A percentile compares a stretch with the other conserved stretches of the same genome.
These are phyloP conservation scores for Cairneyella variabilis DNA, from an alignment of 495 filamentous ascomycete genomes.

Conservation along the genomic window DNA sequence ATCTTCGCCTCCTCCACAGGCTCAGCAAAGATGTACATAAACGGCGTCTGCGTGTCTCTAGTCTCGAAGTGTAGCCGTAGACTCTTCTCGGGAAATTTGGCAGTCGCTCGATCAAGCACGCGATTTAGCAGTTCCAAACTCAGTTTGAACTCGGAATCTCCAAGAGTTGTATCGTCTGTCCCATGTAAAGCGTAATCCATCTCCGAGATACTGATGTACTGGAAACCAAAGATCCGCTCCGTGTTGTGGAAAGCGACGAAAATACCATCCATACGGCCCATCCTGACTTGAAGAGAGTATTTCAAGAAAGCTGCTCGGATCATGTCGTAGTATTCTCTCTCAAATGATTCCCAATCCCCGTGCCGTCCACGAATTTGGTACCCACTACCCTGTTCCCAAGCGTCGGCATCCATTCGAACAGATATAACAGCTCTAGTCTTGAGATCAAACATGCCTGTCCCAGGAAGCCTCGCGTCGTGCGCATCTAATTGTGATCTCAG, in stretches of 20 bases:
- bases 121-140: conserved; percentile 77
- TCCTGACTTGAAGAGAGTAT: conserved; percentile 91
- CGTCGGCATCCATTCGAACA: conserved; percentile 76
- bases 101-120: conserved; percentile 66
- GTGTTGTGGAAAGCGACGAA: conserved; percentile 98
- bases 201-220: conserved; percentile 81
- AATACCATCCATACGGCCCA: conserved; percentile 98
- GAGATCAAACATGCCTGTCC: conserved; percentile 93
- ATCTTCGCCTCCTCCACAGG: conserved; percentile 73
- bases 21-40: conserved; percentile 88
- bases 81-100: conserved; percentile 68
- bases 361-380: conserved; percentile 78
- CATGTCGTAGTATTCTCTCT: conserved; percentile 97
- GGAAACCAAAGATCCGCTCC: conserved; percentile 94
- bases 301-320: conserved; percentile 92
- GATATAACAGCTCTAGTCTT: conserved; percentile 91
- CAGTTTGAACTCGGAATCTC: conserved; percentile 82
- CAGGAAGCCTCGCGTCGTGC: conserved; percentile 78
- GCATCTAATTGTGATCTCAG: conserved; percentile 97
- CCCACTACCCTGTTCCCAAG: conserved; percentile 70
- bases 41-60: conserved; percentile 43
- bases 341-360: conserved; percentile 83
- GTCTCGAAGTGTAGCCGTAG: conserved; percentile 88
- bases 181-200: conserved; percentile 88
- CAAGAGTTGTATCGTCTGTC: conserved; percentile 56